A percentile compares a stretch with the other conserved stretches of the same genome.
These are phyloP conservation scores for Priceomyces fermenticarens DNA, from an alignment of 805 yeast species.

Conservation along the genomic window DNA sequence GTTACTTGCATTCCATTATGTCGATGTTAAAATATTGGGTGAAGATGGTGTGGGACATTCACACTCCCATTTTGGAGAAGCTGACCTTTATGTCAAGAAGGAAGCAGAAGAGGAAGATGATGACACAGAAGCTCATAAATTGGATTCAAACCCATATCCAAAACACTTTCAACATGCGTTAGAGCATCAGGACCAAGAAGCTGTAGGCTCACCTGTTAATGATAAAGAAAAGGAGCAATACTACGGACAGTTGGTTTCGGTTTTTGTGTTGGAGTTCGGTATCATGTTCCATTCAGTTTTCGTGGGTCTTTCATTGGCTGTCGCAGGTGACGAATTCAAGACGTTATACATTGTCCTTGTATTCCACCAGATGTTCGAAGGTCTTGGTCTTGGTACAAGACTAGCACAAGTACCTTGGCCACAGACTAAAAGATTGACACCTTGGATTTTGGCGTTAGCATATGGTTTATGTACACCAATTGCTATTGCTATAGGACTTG, in stretches of 20 bases:
- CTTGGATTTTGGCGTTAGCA: slow-evolving; percentile 17
- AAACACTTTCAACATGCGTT: slow-evolving; percentile 43
- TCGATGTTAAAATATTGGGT: slow-evolving; percentile 2
- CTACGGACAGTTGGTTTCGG: slow-evolving; percentile 48
- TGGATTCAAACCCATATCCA: slow-evolving; percentile 22
- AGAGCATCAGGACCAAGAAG: slow-evolving; percentile 46
- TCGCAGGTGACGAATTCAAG: slow-evolving; percentile 27
- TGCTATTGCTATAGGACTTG: slow-evolving; percentile 33
- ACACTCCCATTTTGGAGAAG: slow-evolving; percentile 58
- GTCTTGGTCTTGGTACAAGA: slow-evolving; percentile 27
- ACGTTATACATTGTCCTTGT: slow-evolving; percentile 27
- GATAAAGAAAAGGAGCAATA: slow-evolving; percentile 43
- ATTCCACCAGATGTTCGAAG: slow-evolving; percentile 33
- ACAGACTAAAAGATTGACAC: slow-evolving; percentile 17
- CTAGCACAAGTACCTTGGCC: slow-evolving; percentile 20
- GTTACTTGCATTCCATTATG: slow-evolving; percentile 15
- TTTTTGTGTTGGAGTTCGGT: slow-evolving; percentile 23
- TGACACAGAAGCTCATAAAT: slow-evolving; percentile 11
- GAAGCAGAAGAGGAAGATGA: slow-evolving; percentile 16
- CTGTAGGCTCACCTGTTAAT: slow-evolving; percentile 31
- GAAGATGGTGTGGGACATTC: slow-evolving; percentile 35
- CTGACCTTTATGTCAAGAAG: slow-evolving; percentile 26
- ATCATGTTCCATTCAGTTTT: slow-evolving; percentile 29
- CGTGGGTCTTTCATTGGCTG: slow-evolving; percentile 27
- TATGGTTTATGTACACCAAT: slow-evolving; percentile 25